Conservation (phyloP, 805 yeast genomes). For the Teunomyces aglyptinius region DNA sequence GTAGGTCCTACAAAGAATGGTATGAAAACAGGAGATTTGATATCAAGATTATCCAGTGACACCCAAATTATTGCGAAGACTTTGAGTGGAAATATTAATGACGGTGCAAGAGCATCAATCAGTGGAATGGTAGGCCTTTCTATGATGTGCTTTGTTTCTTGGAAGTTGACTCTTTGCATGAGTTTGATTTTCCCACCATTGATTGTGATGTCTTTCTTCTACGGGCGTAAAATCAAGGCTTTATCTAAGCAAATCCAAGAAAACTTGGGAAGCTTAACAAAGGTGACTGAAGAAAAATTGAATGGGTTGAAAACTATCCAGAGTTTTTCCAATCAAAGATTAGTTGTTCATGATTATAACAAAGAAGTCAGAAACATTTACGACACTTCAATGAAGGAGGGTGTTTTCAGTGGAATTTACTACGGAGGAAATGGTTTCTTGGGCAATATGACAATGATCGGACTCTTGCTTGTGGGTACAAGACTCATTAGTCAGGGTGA, state of each 20-base stretch:
- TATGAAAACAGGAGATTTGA: slow-evolving; percentile 83
- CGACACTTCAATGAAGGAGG: slow-evolving; percentile 74
- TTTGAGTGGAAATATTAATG: slow-evolving; percentile 84
- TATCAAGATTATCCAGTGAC: slow-evolving; percentile 84
- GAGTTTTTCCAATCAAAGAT: slow-evolving; percentile 80
- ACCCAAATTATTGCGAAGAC: slow-evolving; percentile 85
- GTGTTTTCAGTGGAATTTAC: slow-evolving; percentile 70
- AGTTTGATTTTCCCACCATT: slow-evolving; percentile 79
- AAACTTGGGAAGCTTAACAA: slow-evolving; percentile 80
- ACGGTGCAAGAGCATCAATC: slow-evolving; percentile 82
- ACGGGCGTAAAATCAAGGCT: slow-evolving; percentile 75
- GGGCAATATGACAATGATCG: slow-evolving; percentile 79
- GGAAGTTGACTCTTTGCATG: slow-evolving; percentile 81
- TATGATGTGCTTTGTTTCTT: slow-evolving; percentile 87
- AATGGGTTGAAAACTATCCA: slow-evolving; percentile 85
- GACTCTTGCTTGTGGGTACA: slow-evolving; percentile 76
- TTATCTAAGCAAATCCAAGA: slow-evolving; percentile 78
- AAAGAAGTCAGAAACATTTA: slow-evolving; percentile 64
- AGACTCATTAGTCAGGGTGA: slow-evolving; percentile 75
- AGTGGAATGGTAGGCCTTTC: slow-evolving; percentile 83
- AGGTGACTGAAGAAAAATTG: slow-evolving; percentile 88
- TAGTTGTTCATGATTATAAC: slow-evolving; percentile 75
- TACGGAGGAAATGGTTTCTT: slow-evolving; percentile 78
- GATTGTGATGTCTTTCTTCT: slow-evolving; percentile 72
- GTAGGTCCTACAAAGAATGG: slow-evolving; percentile 52